phyloP scores from a whole-genome alignment of 1,284 basidiomycete genomes.

The Pseudozyma pruni region DNA sequence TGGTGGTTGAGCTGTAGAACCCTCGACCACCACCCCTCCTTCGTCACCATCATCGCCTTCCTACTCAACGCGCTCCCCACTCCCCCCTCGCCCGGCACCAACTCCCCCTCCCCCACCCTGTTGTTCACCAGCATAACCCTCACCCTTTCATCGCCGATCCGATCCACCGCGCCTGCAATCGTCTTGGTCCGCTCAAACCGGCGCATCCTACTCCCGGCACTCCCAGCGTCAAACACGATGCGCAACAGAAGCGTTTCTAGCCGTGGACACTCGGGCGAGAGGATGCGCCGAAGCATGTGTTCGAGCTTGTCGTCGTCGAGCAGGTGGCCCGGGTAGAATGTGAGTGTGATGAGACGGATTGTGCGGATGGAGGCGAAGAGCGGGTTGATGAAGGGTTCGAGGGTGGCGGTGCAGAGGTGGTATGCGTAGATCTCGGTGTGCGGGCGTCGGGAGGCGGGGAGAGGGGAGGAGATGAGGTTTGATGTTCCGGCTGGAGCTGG shows the following conservation, averaged over 20 bases:
- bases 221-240: constrained; percentile 36
- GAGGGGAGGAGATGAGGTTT: no score
- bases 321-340: constrained; percentile 46
- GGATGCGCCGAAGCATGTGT: constrained; percentile 45
- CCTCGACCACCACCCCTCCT: constrained; percentile 41
- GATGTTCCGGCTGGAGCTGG: not conserved
- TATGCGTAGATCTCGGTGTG: constrained; percentile 54
- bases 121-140: constrained; percentile 29
- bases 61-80: constrained; percentile 18
- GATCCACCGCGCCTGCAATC: constrained; percentile 40
- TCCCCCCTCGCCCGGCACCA: not conserved
- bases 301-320: constrained; percentile 53
- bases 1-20: constrained; percentile 30
- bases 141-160: constrained; percentile 42
- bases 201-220: constrained; percentile 30
- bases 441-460: no score
- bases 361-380: constrained; percentile 33
- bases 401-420: constrained; percentile 40
- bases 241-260: constrained; percentile 32
- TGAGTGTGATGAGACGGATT: constrained; percentile 40
- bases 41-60: constrained; percentile 25
- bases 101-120: constrained; percentile 25
- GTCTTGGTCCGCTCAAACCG: constrained; percentile 49
- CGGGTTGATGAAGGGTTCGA: constrained; percentile 45
- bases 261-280: constrained; percentile 27